A percentile compares a stretch with the other conserved stretches of the same genome.
These are phyloP conservation scores for Ascoidea tarda DNA, from an alignment of 805 yeast species.

Conservation along the genomic window DNA sequence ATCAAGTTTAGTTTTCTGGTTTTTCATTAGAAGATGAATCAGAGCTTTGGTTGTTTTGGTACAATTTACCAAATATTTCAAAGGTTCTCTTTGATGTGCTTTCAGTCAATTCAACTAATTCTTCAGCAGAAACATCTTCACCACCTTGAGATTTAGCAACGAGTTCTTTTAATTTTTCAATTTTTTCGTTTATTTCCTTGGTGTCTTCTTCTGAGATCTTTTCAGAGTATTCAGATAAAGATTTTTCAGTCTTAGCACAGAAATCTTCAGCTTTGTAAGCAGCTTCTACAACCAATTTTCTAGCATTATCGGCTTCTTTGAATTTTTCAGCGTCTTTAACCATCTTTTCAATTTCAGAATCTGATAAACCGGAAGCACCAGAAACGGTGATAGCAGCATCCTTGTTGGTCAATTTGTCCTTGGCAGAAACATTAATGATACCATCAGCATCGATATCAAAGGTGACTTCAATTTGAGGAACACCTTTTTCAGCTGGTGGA, in stretches of 20 bases:
- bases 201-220: slow-evolving; percentile 44
- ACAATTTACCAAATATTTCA: too few relatives aligned
- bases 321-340: slow-evolving; percentile 82
- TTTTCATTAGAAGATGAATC: too few relatives aligned
- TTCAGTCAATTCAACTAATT: slow-evolving; percentile 18
- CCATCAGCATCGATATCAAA: slow-evolving; percentile 97
- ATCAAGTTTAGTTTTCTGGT: too few relatives aligned
- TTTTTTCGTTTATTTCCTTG: slow-evolving; percentile 38
- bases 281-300: slow-evolving; percentile 68
- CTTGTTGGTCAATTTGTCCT: slow-evolving; percentile 87
- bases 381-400: slow-evolving; percentile 93
- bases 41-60: too few relatives aligned
- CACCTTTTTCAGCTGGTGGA: slow-evolving; percentile 93
- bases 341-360: slow-evolving; percentile 81
- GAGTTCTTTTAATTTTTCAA: slow-evolving; percentile 56
- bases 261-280: slow-evolving; percentile 79
- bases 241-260: slow-evolving; percentile 75
- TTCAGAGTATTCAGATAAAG: slow-evolving; percentile 64
- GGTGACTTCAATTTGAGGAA: slow-evolving; percentile 87
- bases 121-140: slow-evolving; percentile 48
- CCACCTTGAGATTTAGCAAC: slow-evolving; percentile 58
- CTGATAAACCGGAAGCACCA: slow-evolving; percentile 88
- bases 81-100: too few relatives aligned
- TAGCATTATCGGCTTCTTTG: slow-evolving; percentile 79
- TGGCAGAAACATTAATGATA: slow-evolving; percentile 88